Conservation (phyloP, 164 flowering plant genomes). For the Chimonanthus praecox region DNA sequence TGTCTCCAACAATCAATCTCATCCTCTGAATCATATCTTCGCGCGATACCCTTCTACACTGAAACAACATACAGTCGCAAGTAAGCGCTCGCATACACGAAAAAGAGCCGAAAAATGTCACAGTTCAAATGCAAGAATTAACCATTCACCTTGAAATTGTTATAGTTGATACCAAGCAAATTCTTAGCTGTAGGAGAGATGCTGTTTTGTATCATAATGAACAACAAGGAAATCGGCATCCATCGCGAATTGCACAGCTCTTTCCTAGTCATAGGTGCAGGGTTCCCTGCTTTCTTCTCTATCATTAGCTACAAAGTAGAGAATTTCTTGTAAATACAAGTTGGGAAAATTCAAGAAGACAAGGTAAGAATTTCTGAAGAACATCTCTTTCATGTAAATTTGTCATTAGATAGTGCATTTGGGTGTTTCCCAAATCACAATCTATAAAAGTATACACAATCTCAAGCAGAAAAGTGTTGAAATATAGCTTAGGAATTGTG, state of each 20-base stretch:
- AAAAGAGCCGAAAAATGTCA: background rate
- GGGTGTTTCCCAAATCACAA: too few species aligned
- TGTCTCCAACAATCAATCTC: slow-evolving; percentile 27
- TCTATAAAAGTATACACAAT: too few species aligned
- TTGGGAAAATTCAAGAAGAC: too few species aligned
- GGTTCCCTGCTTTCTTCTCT: too few species aligned
- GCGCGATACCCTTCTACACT: slow-evolving; percentile 21
- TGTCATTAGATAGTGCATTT: too few species aligned
- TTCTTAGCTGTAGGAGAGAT: slow-evolving; percentile 23
- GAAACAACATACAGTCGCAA: background rate
- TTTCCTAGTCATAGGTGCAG: slow-evolving; percentile 2
- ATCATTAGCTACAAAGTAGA: too few species aligned
- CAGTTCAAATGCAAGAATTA: background rate
- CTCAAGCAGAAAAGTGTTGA: too few species aligned
- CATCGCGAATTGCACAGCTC: slow-evolving; percentile 54
- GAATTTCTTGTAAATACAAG: too few species aligned
- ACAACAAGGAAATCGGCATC: slow-evolving; percentile 56
- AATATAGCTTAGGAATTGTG: too few species aligned
- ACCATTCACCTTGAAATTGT: slow-evolving; percentile 10
- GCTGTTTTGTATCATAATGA: slow-evolving; percentile 38
- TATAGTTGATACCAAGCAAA: slow-evolving; percentile 3
- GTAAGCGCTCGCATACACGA: background rate
- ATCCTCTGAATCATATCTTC: slow-evolving; percentile 22
- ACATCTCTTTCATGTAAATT: too few species aligned
- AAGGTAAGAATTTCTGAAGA: too few species aligned